Conservation (phyloP, 2,329 filamentous ascomycete species). For the Tolypocladium cylindrosporum region DNA sequence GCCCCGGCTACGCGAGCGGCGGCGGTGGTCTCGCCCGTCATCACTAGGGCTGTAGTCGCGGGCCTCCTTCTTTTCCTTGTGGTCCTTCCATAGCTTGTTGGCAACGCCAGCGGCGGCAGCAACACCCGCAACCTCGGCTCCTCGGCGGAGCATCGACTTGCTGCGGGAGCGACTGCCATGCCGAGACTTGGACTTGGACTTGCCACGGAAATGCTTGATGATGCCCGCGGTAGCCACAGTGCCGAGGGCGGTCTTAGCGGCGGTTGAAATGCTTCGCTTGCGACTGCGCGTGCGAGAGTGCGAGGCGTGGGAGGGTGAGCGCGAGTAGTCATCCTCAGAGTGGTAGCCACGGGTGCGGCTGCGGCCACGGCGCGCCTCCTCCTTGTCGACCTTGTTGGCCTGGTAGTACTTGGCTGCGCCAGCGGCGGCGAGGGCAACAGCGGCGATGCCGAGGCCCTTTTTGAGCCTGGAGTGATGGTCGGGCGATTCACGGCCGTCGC, state of each 20-base stretch:
- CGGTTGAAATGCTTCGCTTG: slow-evolving; percentile 34
- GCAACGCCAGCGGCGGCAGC: slow-evolving; percentile 51
- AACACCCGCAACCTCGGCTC: slow-evolving; percentile 50
- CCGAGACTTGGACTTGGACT: slow-evolving; percentile 30
- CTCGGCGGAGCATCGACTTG: slow-evolving; percentile 38
- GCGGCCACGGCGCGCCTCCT: slow-evolving; percentile 47
- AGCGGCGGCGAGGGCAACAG: slow-evolving; percentile 52
- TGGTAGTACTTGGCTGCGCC: slow-evolving; percentile 57
- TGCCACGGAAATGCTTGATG: slow-evolving; percentile 46
- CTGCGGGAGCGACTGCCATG: slow-evolving; percentile 27
- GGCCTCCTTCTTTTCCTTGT: slow-evolving; percentile 49
- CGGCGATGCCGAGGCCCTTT: slow-evolving; percentile 52
- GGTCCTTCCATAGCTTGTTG: slow-evolving; percentile 50
- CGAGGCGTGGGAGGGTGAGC: slow-evolving; percentile 27
- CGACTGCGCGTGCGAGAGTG: slow-evolving; percentile 27
- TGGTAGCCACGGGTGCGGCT: slow-evolving; percentile 35
- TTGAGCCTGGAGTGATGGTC: slow-evolving; percentile 41
- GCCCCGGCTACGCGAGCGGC: slow-evolving; percentile 24
- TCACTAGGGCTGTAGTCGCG: slow-evolving; percentile 19
- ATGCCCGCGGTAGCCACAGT: slow-evolving; percentile 48
- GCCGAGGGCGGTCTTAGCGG: slow-evolving; percentile 48
- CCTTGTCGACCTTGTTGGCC: slow-evolving; percentile 48
- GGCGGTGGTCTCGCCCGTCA: slow-evolving; percentile 25
- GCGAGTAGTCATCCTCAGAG: slow-evolving; percentile 30
- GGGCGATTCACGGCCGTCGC: slow-evolving; percentile 27